Percentiles rank a stretch among this genome's conserved stretches.
These are phyloP conservation scores for Xerocomus potaroensis DNA, from an alignment of 768 basidiomycete genomes.

Conservation along the genomic window DNA sequence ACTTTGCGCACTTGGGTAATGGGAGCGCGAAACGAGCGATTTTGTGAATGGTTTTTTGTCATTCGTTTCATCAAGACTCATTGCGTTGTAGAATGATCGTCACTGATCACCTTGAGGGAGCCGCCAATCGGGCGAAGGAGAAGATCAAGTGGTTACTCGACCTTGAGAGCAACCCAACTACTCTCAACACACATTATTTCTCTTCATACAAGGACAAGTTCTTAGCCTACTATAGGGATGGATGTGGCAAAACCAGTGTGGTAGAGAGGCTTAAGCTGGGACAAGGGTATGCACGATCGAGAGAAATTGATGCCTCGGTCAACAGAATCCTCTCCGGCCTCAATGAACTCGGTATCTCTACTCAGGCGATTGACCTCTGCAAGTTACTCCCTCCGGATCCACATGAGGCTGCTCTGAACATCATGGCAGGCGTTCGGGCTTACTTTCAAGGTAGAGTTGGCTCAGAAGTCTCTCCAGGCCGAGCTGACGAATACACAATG, in stretches of 20 bases:
- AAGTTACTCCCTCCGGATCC: conserved; percentile 49
- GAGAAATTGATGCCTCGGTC: conserved; percentile 18
- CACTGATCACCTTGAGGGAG: conserved; percentile 45
- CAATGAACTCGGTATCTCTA: conserved; percentile 22
- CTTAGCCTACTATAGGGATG: conserved; percentile 43
- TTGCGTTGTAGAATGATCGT: conserved; percentile 40
- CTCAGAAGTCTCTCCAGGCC: background rate
- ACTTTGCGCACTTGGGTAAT: conserved; percentile 52
- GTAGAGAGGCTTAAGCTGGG: conserved; percentile 5
- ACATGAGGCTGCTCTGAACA: conserved; percentile 53
- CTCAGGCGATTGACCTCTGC: conserved; percentile 40
- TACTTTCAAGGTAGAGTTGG: conserved; percentile 67
- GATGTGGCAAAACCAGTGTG: conserved; percentile 10
- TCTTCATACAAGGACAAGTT: conserved; percentile 48
- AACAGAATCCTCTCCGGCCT: conserved; percentile 24
- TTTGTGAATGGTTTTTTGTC: conserved; percentile 29
- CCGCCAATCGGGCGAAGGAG: conserved; percentile 36
- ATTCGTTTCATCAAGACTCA: background rate
- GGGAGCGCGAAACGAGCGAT: conserved; percentile 39
- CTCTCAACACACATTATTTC: conserved; percentile 50
- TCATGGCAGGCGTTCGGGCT: conserved; percentile 70
- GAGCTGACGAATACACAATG: no score
- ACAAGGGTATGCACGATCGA: background rate
- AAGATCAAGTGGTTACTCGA: conserved; percentile 46
- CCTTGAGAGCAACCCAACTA: conserved; percentile 46